Evolutionary conservation across 2,329 filamentous ascomycete genomes (phyloP), one percentile per base, ranked within the genome.

Genomic region (Exophiala lecanii-corni): DNA sequence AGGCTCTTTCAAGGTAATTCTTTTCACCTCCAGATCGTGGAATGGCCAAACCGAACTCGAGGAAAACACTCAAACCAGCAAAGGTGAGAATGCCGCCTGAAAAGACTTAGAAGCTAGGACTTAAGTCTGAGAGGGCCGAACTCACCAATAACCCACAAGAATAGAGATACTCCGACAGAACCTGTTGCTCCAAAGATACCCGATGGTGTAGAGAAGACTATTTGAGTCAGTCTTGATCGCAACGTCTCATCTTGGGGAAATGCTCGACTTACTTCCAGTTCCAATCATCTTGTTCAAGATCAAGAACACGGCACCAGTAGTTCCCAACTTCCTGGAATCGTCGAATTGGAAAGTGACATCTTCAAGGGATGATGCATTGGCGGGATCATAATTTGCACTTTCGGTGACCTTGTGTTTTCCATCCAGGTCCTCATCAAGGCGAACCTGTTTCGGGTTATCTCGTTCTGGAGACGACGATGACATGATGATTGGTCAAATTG

Each of bases 1-100:
- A 75, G 23, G 74, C 71, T 20, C 73, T 69, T 59, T 76, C 73
- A 26, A 76, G 68, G 54, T 76, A 76, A 28, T 74, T 69, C 37
- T 72, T 68, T 52, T 75, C 73, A n/a, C 73, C 72, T 26, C 73
- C 73, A 10, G 64, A 68, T 17, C 62, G 57, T 5, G 71, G 70
- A 9, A 73, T 62, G 13, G 66, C 67, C 3, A 62, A 67, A 25
- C 69, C 70, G 5, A 73, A 62, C 40, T 74, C 69, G 4, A 73
- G 57, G 49, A 69, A 72, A 4, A 73, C 68, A 10, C 65, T 62
- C 3, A 72, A 60, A 15, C 70, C 70, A 34, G 67, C 69, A 43
- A 70, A 69, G 1, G 67, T 68, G 20, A 72, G 65, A 2, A 69
- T 40, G 12, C 60, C 62, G 12, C 23, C 23, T 26, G 23, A 7